A percentile compares a stretch with the other conserved stretches of the same genome.
Conservation (phyloP, 345 rosid species). For the Toxicodendron radicans region DNA sequence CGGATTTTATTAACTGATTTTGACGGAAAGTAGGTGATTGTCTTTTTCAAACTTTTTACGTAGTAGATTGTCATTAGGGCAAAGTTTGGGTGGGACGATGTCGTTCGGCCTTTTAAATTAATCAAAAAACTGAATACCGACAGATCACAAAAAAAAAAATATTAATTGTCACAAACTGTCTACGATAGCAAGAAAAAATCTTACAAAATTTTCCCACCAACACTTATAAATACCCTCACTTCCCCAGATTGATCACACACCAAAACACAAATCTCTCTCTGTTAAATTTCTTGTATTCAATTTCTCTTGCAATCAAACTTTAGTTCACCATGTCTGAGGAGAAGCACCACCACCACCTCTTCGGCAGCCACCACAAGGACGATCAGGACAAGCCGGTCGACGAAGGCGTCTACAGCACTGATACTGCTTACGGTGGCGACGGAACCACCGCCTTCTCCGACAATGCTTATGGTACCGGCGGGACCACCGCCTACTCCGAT, state of each 20-base stretch:
- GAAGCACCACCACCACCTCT: constrained; percentile 42
- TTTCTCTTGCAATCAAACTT: neutral
- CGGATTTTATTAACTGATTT: too few relatives aligned
- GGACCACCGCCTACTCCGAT: constrained; percentile 5
- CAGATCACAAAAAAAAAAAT: too few relatives aligned
- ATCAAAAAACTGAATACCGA: too few relatives aligned
- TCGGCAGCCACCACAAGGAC: constrained; percentile 41
- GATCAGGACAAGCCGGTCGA: constrained; percentile 29
- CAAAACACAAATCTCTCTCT: neutral
- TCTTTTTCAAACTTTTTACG: too few relatives aligned
- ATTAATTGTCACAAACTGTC: too few relatives aligned
- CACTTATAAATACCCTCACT: constrained; percentile 16
- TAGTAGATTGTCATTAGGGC: too few relatives aligned
- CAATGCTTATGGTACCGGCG: neutral
- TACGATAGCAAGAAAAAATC: neutral
- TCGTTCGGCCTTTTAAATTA: too few relatives aligned
- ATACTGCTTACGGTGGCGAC: neutral
- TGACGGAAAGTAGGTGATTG: too few relatives aligned
- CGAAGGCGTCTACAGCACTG: constrained; percentile 1
- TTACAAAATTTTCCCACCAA: neutral
- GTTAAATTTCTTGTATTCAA: neutral
- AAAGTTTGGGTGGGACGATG: too few relatives aligned
- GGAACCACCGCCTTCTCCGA: constrained; percentile 10
- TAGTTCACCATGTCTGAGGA: constrained; percentile 41
- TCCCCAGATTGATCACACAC: neutral